Evolutionary conservation across 192 early-diverging fungal species (phyloP), one percentile per base, ranked within the genome.

Genomic region (Rhizophlyctis rosea): DNA sequence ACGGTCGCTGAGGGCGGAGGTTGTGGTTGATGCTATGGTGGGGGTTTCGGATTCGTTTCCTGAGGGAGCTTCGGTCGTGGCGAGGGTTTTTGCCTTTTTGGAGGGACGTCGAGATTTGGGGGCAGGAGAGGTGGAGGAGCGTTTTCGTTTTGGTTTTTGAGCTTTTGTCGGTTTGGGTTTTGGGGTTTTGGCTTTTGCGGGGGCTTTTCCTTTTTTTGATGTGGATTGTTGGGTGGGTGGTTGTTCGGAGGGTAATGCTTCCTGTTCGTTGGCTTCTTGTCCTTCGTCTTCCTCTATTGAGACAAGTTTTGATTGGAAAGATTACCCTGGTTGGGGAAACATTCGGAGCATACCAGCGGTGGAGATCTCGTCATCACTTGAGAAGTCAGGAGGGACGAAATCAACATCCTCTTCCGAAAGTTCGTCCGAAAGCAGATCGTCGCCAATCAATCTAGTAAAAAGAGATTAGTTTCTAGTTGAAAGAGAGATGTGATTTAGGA

Each of bases 221-320:
- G 39, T 7, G 39, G 39, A 44, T 18, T 18, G 39, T 44, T 44
- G 7, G 18, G 9, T 44, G 39, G 18, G 9, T 44, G 9, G 39
- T 44, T 18, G 39, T 44, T 18, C 39, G 39, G 18, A 18, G 7
- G 39, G 18, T 7, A 44, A 7, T 18, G 39, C 18, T 44, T 44
- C 39, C 18, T 44, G 39, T 44, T 44, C 39, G 7, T 44, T 44
- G 39, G 39, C 39, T 44, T 44, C 39, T 44, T 44, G 39, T 44
- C 39, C 9, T 13, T 18, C 18, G 39, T 7, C 39, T 44, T 44
- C 9, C 39, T 44, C 18, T 44, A 18, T n/a, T n/a, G n/a, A n/a
- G n/a, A n/a, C n/a, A n/a, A n/a, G n/a, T n/a, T n/a, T n/a, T n/a
- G n/a, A n/a, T n/a, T n/a, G n/a, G n/a, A n/a, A n/a, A n/a, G n/a